Base-by-base conservation (phyloP, 306 rosid species). In the Cicer pinnatifidum region DNA sequence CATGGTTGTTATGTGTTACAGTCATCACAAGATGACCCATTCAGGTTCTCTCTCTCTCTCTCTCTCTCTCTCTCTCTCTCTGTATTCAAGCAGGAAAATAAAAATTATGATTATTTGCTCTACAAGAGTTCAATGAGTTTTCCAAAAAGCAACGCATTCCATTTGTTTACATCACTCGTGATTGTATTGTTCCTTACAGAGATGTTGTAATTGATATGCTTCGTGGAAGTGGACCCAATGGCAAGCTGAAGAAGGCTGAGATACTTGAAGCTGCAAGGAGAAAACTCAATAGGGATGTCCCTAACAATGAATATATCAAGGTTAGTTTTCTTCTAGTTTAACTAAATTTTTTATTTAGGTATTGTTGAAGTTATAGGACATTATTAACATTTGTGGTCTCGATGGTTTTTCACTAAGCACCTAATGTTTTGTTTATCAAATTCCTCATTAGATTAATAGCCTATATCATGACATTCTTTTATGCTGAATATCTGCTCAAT, bases 201-300 rank as follows among this genome's bases (percentile, higher is more conserved):
- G 87, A 86, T 75, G 88, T 94, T 56, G 96, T 94, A 10, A 87
- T 94, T 54, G 85, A 85, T 56, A 84, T 91, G 86, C 87, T 91
- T 70, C 83, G 86, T 41, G 88, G 86, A 73, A 82, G 78, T 44
- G 91, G 87, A 82, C 86, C 87, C 39, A 44, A 74, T 78, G 90
- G 82, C 56, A 86, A 82, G 82, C 85, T 94, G 46, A 91, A 72
- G 78, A 94, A 79, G 83, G 87, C 90, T 47, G 96, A 94, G 71
- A 85, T 94, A 33, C 17, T 46, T 45, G 86, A 78, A 81, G 95
- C 97, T 79, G 94, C 95, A 28, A 83, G 80, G 85, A 79, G 47
- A 38, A 69, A 73, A 70, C 93, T 94, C 23, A 67, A 75, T 43
- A 86, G 96, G 86, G 96, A 82, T 17, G 73, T 91, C 73, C 71